Base-by-base conservation (phyloP, 1,284 basidiomycete genomes). In the Boletus semigastroideus region DNA sequence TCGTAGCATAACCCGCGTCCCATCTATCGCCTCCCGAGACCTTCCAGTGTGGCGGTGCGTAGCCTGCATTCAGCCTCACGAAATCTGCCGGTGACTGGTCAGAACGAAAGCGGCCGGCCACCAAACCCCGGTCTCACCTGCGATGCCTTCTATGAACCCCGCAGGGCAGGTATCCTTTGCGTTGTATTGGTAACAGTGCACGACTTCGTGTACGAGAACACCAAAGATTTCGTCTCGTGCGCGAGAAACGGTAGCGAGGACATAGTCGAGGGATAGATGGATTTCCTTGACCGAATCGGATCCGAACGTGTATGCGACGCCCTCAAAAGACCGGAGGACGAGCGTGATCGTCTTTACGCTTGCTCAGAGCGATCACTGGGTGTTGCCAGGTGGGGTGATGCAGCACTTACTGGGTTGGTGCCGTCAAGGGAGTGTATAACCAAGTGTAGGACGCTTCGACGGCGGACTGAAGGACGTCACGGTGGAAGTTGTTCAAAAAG, bases 171-270 rank as follows among this genome's bases (percentile, higher is more conserved):
- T 78, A 22, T 74, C 80, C 42, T 71, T 66, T 3, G 75, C 84
- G 60, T 87, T 77, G 69, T 83, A 78, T 61, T 89, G 87, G 65
- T 76, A 90, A 64, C 87, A 89, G 59, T 89, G 87, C 4, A 86
- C 86, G 62, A 84, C 77, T 67, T 90, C 83, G 63, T 84, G 83
- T 42, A 74, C 65, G 5, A 90, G 72, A 2, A 89, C 84, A 13
- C 87, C 87, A 40, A 71, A 52, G 43, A 87, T 83, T 68, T 89
- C 87, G 42, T 83, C 75, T 25, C 62, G 64, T 9, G 79, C 82
- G 37, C 82, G 77, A 19, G 70, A 53, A 33, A 69, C 66, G 41
- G 65, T 71, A 48, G 74, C 72, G 49, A 69, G 65, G 63, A 88
- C 76, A 63, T 88, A 78, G 39, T 85, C 76, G 37, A 85, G 74